phyloP scores from a whole-genome alignment of 208 protist genomes.

The Strigomonas culicis region DNA sequence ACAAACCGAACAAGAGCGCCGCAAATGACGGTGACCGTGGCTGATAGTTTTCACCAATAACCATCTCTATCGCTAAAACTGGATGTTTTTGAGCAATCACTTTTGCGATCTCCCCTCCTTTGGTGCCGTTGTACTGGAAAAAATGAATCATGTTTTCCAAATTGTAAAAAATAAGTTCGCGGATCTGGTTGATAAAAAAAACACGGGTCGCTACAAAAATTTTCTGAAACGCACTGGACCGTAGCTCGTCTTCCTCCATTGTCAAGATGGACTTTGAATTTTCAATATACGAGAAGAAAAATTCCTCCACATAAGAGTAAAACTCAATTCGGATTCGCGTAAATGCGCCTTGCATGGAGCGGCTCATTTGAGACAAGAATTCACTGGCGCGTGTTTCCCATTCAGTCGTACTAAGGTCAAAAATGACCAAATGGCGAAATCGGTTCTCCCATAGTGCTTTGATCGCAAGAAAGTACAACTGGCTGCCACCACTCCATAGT shows the following conservation, averaged over 20 bases:
- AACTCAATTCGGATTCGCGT: conserved; percentile 81
- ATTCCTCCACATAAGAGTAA: conserved; percentile 68
- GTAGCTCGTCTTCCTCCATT: conserved; percentile 33
- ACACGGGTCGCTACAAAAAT: conserved; percentile 69
- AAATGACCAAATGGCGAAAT: conserved; percentile 51
- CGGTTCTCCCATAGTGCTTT: conserved; percentile 49
- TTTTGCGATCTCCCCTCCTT: conserved; percentile 21
- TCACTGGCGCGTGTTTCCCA: conserved; percentile 33
- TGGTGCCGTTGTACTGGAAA: conserved; percentile 36
- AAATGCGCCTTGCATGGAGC: conserved; percentile 55
- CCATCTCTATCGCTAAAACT: conserved; percentile 49
- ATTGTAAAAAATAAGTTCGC: conserved; percentile 46
- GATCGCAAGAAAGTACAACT: conserved; percentile 55
- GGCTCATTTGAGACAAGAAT: conserved; percentile 57
- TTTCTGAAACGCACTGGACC: conserved; percentile 37
- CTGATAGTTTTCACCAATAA: conserved; percentile 45
- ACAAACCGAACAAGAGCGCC: conserved; percentile 48
- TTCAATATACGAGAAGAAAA: conserved; percentile 57
- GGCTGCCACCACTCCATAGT: conserved; percentile 43
- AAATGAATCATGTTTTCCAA: conserved; percentile 51
- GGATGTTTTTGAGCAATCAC: conserved; percentile 30
- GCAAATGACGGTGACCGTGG: conserved; percentile 60
- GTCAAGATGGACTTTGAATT: conserved; percentile 28
- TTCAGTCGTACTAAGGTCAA: conserved; percentile 33
- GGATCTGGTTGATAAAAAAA: conserved; percentile 64